Base-by-base conservation (phyloP, 2,329 filamentous ascomycete genomes). In the Cordyceps militaris region DNA sequence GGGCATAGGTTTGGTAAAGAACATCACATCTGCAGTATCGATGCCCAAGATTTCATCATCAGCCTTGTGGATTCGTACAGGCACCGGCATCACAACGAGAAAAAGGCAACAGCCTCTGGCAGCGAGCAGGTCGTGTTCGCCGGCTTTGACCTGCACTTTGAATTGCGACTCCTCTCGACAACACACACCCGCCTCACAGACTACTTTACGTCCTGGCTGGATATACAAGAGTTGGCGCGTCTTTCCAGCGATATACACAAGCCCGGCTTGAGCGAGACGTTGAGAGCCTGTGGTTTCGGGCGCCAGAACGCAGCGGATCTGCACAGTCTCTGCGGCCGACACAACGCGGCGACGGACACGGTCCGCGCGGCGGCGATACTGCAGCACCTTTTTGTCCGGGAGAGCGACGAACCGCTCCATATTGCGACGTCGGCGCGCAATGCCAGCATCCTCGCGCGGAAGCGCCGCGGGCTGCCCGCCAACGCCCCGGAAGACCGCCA, bases 191-290 rank as follows among this genome's bases (percentile, higher is more conserved):
- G n/a, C 16, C 28, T 55, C 4, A 26, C 51, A 19, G 14, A 36
- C 2, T 55, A 55, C n/a, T 55, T 55, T 4, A 55, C 38, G 6
- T 56, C 53, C 16, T 56, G 53, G 44, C 23, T 56, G n/a, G 53
- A 56, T 23, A 4, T 56, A 21, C 53, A 56, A 8, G 53, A 56
- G 36, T 24, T 56, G 3, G 32, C 53, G 4, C 19, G 43, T 10
- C 32, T 28, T 32, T 42, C 34, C 3, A 56, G 43, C 53, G 4
- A 19, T 5, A 16, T 49, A 3, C 23, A 48, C 7, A 30, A 42
- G 21, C 53, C 53, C 3, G 53, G 53, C 1, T 32, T 56, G 24
- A 56, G 43, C 24, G 44, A 49, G 43, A 56, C 43, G 7, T 23
- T 56, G 1, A 49, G n/a, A 40, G 43, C 53, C 5, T 56, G 53